These are phyloP conservation scores for Grosmannia huntii DNA, from an alignment of 2,329 filamentous ascomycete genomes.

Conservation along the genomic window DNA sequence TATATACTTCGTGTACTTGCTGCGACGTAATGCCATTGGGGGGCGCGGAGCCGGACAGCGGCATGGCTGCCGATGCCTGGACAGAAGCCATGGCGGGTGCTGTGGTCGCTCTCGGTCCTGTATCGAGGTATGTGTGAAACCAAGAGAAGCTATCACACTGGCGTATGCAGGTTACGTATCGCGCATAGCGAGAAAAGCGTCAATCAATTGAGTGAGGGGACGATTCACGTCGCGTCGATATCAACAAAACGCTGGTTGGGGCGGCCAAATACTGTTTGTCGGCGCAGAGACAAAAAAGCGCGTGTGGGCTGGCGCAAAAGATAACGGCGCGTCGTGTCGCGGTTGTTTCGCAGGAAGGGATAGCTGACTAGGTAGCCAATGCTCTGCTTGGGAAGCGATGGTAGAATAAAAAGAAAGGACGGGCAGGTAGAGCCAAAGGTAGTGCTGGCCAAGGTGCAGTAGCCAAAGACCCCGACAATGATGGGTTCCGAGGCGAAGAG, in stretches of 20 bases:
- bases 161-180: slow-evolving; percentile 1
- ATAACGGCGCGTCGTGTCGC: slow-evolving; percentile 6
- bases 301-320: background rate
- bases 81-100: slow-evolving; percentile 61
- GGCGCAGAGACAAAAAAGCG: background rate
- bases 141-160: background rate
- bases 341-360: background rate
- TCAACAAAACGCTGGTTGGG: background rate
- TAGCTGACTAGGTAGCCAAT: background rate
- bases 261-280: background rate
- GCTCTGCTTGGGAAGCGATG: background rate
- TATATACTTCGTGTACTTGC: slow-evolving; percentile 59
- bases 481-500: background rate
- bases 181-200: slow-evolving; percentile 2
- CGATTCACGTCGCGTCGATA: background rate
- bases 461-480: background rate
- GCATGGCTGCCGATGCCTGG: slow-evolving; percentile 54
- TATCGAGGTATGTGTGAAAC: background rate
- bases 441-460: background rate
- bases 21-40: slow-evolving; percentile 59
- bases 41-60: slow-evolving; percentile 50
- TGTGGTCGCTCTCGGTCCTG: slow-evolving; percentile 6
- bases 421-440: background rate
- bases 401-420: background rate
- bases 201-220: background rate